Conservation (phyloP, 2,329 filamentous ascomycete genomes). For the Cytospora paraplurivora region DNA sequence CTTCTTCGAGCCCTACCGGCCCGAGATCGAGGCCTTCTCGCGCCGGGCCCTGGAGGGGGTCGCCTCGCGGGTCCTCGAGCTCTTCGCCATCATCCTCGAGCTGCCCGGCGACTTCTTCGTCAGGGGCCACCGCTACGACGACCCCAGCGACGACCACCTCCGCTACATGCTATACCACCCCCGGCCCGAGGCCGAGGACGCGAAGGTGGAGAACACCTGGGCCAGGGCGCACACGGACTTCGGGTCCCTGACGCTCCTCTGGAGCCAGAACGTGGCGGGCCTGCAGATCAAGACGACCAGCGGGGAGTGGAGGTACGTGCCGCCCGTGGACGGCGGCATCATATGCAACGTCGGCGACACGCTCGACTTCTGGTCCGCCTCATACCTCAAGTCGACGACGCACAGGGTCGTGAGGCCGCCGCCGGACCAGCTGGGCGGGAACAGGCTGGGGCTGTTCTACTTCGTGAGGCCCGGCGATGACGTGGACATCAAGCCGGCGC, state of each 20-base stretch:
- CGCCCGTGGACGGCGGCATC: slow-evolving; percentile 47
- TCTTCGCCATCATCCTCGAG: slow-evolving; percentile 52
- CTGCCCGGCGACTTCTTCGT: slow-evolving; percentile 56
- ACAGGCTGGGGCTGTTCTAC: slow-evolving; percentile 41
- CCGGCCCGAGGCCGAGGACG: slow-evolving; percentile 45
- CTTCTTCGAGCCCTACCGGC: slow-evolving; percentile 43
- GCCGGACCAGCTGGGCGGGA: slow-evolving; percentile 37
- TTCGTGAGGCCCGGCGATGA: slow-evolving; percentile 41
- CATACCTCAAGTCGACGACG: slow-evolving; percentile 40
- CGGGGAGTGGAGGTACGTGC: slow-evolving; percentile 48
- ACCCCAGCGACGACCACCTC: slow-evolving; percentile 55
- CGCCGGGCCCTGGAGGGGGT: slow-evolving; percentile 41
- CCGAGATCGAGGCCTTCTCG: slow-evolving; percentile 54
- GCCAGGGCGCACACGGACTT: slow-evolving; percentile 51
- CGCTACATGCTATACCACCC: slow-evolving; percentile 58
- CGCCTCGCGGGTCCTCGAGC: slow-evolving; percentile 34
- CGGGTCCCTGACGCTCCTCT: slow-evolving; percentile 55
- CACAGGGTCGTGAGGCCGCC: slow-evolving; percentile 42
- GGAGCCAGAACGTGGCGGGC: slow-evolving; percentile 55
- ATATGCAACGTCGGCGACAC: slow-evolving; percentile 46
- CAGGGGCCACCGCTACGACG: slow-evolving; percentile 53
- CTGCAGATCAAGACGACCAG: slow-evolving; percentile 48
- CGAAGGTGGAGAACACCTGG: slow-evolving; percentile 34
- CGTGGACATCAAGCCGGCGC: slow-evolving; percentile 36
- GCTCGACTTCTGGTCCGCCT: slow-evolving; percentile 36